Percentiles rank a stretch among this genome's conserved stretches.
Conservation (phyloP, 1,284 basidiomycete genomes). For the Naganishia liquefaciens region DNA sequence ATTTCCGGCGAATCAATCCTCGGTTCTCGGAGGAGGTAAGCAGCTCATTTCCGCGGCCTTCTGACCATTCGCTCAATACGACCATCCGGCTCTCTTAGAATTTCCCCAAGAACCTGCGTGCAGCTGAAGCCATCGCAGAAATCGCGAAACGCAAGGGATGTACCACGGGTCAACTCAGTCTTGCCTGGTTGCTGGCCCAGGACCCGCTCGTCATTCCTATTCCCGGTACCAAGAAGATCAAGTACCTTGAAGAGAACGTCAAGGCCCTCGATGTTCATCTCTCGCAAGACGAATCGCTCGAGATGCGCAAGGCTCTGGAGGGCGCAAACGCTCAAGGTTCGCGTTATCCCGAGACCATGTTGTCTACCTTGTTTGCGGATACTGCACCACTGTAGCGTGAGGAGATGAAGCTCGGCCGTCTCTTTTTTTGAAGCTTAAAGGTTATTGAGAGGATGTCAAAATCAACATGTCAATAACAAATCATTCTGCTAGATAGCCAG, state of each 20-base stretch:
- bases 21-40: conserved; percentile 47
- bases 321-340: conserved; percentile 42
- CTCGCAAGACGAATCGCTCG: conserved; percentile 50
- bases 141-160: conserved; percentile 58
- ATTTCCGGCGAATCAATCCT: conserved; percentile 54
- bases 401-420: not conserved
- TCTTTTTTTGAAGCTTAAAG: too few species aligned
- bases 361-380: conserved; percentile 22
- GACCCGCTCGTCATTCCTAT: conserved; percentile 61
- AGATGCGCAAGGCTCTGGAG: conserved; percentile 52
- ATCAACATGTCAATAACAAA: too few species aligned
- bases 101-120: conserved; percentile 62
- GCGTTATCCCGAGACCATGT: conserved; percentile 29
- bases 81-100: conserved; percentile 49
- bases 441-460: too few species aligned
- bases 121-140: conserved; percentile 57
- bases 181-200: conserved; percentile 66
- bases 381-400: conserved; percentile 12
- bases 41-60: not conserved
- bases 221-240: conserved; percentile 51
- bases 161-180: conserved; percentile 61
- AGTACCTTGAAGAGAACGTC: conserved; percentile 57
- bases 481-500: too few species aligned
- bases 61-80: not conserved
- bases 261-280: conserved; percentile 52